These are phyloP conservation scores for Hypoxylon sp. DNA, from an alignment of 2,329 filamentous ascomycete genomes.

Conservation along the genomic window DNA sequence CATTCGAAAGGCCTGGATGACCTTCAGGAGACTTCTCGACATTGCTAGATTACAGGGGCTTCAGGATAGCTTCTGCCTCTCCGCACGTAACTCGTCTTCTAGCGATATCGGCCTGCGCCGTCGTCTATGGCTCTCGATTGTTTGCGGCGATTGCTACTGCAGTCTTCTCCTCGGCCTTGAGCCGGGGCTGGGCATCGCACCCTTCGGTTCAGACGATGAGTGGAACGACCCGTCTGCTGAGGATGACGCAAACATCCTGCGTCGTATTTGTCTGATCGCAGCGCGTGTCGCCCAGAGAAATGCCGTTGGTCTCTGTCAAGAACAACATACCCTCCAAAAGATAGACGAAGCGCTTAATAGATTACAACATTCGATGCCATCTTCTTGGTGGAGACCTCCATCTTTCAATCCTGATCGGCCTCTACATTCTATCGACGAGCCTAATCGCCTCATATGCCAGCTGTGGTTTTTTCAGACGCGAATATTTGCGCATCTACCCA, in stretches of 20 bases:
- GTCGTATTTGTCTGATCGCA: slow-evolving; percentile 19
- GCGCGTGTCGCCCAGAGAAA: slow-evolving; percentile 22
- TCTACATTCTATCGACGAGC: slow-evolving; percentile 18
- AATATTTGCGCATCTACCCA: slow-evolving; percentile 19
- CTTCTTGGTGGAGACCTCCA: slow-evolving; percentile 25
- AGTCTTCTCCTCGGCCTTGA: slow-evolving; percentile 29
- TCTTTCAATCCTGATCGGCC: slow-evolving; percentile 16
- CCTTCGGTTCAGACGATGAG: slow-evolving; percentile 19
- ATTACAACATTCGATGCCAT: slow-evolving; percentile 18
- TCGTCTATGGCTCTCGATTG: slow-evolving; percentile 22
- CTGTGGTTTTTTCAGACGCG: slow-evolving; percentile 24
- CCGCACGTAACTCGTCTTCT: slow-evolving; percentile 8
- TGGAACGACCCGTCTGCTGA: slow-evolving; percentile 27
- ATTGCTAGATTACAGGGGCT: slow-evolving; percentile 24
- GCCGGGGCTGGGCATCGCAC: slow-evolving; percentile 20
- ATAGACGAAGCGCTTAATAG: slow-evolving; percentile 11
- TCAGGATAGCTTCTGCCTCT: slow-evolving; percentile 22
- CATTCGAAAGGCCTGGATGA: slow-evolving; percentile 23
- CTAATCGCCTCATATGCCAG: slow-evolving; percentile 25
- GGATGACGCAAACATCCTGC: slow-evolving; percentile 18
- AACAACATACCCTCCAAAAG: slow-evolving; percentile 7
- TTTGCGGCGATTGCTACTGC: slow-evolving; percentile 28
- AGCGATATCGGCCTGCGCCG: slow-evolving; percentile 18
- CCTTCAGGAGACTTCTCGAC: slow-evolving; percentile 23
- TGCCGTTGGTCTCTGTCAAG: slow-evolving; percentile 8